Evolutionary conservation across 2,329 filamentous ascomycete species (phyloP).

Genomic region (Alternaria sp.): DNA sequence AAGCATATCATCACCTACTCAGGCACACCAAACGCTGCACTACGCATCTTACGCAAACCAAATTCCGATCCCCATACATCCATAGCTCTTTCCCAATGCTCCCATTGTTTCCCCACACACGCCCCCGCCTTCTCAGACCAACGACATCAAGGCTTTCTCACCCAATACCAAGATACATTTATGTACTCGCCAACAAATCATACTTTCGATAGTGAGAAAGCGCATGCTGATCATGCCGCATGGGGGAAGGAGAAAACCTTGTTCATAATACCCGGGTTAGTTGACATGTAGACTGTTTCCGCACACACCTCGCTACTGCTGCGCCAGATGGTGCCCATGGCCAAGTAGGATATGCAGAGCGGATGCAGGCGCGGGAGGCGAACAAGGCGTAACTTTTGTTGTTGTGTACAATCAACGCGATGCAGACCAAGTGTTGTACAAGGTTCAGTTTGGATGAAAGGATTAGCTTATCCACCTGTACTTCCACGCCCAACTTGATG

Average conservation of each 20-base stretch:
- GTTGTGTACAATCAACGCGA: background rate
- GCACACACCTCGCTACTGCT: constrained; percentile 18
- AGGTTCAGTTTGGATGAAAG: no score
- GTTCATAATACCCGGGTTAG: constrained; percentile 39
- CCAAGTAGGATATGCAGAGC: constrained; percentile 7
- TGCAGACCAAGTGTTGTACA: no score
- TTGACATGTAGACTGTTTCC: constrained; percentile 26
- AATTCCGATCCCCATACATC: background rate
- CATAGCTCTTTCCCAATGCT: background rate
- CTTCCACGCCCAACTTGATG: background rate
- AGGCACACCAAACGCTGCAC: background rate
- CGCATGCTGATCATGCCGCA: constrained; percentile 11
- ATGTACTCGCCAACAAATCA: constrained; percentile 14
- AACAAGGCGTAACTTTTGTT: constrained; percentile 4
- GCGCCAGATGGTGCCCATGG: constrained; percentile 12
- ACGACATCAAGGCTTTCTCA: constrained; percentile 11
- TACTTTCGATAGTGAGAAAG: constrained; percentile 26
- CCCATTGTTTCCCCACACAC: constrained; percentile 1
- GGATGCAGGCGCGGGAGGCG: constrained; percentile 8
- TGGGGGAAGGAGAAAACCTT: constrained; percentile 24
- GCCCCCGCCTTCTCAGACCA: constrained; percentile 2
- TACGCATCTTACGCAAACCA: background rate
- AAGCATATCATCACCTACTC: background rate
- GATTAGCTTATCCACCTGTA: background rate
- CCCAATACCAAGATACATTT: constrained; percentile 22